These are phyloP conservation scores for Mycena venus DNA, from an alignment of 768 basidiomycete genomes.

Conservation along the genomic window DNA sequence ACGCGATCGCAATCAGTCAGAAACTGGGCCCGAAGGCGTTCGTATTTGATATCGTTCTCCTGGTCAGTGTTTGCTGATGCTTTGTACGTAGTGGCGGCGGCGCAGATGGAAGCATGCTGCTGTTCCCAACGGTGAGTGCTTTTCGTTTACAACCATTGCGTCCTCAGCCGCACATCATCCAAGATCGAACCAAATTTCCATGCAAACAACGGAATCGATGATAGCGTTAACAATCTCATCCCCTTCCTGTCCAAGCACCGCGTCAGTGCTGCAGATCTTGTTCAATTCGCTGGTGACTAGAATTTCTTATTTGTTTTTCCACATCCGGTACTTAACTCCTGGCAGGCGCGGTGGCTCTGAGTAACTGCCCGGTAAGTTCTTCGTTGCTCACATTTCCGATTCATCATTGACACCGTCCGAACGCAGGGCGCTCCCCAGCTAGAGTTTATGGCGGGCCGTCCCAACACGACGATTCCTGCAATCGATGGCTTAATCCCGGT, in stretches of 20 bases:
- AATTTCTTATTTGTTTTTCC: neutral
- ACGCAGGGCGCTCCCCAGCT: conserved; percentile 44
- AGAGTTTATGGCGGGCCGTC: conserved; percentile 46
- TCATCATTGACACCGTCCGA: neutral
- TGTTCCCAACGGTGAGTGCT: conserved; percentile 31
- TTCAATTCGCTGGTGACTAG: conserved; percentile 23
- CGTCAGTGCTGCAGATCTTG: conserved; percentile 37
- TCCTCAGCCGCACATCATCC: neutral
- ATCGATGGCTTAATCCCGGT: conserved; percentile 37
- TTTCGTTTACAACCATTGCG: neutral
- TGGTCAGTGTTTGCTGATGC: too few relatives aligned
- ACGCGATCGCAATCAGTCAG: conserved; percentile 34
- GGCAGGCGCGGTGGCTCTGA: conserved; percentile 43
- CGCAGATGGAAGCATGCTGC: conserved; percentile 47
- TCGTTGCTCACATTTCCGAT: too few relatives aligned
- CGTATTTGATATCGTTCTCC: neutral
- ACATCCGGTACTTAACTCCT: neutral
- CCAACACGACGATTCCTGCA: conserved; percentile 36
- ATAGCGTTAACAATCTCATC: conserved; percentile 32
- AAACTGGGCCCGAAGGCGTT: neutral
- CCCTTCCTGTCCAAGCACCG: conserved; percentile 5
- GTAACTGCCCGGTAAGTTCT: conserved; percentile 48
- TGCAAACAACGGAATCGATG: conserved; percentile 27
- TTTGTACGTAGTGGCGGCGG: conserved; percentile 39
- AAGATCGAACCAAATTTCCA: conserved; percentile 37